These are phyloP conservation scores for Conringia planisiliqua DNA, from an alignment of 345 rosid species.

Conservation along the genomic window DNA sequence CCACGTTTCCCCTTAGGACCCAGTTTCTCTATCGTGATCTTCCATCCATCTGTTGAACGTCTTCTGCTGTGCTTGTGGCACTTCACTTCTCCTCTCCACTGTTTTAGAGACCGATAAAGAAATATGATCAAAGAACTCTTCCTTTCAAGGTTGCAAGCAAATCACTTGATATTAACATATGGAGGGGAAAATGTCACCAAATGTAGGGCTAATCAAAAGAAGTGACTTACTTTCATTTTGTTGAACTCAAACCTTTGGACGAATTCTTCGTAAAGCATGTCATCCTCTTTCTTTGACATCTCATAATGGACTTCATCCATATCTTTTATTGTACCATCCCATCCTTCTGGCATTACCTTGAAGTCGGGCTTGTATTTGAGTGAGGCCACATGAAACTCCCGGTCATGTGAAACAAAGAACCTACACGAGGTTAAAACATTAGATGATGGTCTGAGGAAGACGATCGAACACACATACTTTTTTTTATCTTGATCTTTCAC, in stretches of 20 bases:
- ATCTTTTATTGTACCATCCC: slow-evolving; percentile 92
- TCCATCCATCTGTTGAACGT: slow-evolving; percentile 83
- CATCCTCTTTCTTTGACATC: slow-evolving; percentile 95
- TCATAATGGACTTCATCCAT: slow-evolving; percentile 92
- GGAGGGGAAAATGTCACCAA: no score
- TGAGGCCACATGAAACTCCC: slow-evolving; percentile 94
- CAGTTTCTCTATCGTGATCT: slow-evolving; percentile 72
- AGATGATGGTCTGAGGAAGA: not conserved
- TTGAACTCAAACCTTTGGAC: slow-evolving; percentile 77
- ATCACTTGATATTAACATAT: no score
- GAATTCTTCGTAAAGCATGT: slow-evolving; percentile 80
- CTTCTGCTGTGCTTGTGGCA: slow-evolving; percentile 85
- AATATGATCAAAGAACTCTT: no score
- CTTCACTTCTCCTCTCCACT: slow-evolving; percentile 77
- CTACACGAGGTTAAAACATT: not conserved
- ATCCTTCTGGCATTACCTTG: slow-evolving; percentile 97
- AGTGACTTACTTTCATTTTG: slow-evolving; percentile 72
- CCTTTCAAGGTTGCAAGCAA: no score
- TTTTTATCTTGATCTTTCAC: no score
- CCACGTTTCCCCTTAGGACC: slow-evolving; percentile 83
- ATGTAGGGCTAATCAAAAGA: not conserved
- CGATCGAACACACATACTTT: not conserved
- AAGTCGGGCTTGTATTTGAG: slow-evolving; percentile 89
- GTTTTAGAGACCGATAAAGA: not conserved
- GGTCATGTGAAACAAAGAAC: slow-evolving; percentile 57